Evolutionary conservation across 2,329 filamentous ascomycete genomes (phyloP).

Genomic region (Cladosporium austrohemisphaericum): DNA sequence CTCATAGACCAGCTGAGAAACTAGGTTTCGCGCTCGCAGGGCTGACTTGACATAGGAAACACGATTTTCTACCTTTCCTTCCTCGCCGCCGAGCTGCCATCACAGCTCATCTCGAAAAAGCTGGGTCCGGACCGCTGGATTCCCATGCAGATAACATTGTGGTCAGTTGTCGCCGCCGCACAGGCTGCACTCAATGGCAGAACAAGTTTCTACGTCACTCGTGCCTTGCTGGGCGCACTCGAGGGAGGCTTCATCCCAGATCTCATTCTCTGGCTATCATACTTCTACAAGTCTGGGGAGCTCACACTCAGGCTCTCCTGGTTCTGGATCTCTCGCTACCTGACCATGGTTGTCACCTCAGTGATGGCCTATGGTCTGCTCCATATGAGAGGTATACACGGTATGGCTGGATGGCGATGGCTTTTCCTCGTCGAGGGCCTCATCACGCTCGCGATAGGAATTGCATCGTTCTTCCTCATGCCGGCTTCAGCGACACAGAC

Average conservation of each 20-base stretch:
- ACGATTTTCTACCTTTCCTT: slow-evolving; percentile 28
- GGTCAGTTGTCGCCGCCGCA: slow-evolving; percentile 40
- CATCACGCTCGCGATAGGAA: slow-evolving; percentile 51
- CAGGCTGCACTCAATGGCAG: slow-evolving; percentile 26
- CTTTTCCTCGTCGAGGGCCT: slow-evolving; percentile 57
- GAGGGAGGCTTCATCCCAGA: slow-evolving; percentile 53
- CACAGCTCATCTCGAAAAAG: slow-evolving; percentile 46
- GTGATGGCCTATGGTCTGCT: slow-evolving; percentile 32
- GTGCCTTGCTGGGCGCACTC: slow-evolving; percentile 40
- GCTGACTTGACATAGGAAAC: slow-evolving; percentile 20
- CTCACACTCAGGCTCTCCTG: slow-evolving; percentile 63
- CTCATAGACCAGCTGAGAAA: too few species aligned
- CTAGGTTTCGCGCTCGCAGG: too few species aligned
- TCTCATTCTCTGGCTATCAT: slow-evolving; percentile 65
- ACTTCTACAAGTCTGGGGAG: slow-evolving; percentile 71
- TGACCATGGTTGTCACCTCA: slow-evolving; percentile 26
- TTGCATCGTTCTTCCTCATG: slow-evolving; percentile 55
- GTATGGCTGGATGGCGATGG: slow-evolving; percentile 53
- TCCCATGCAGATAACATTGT: slow-evolving; percentile 42
- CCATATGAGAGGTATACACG: slow-evolving; percentile 44
- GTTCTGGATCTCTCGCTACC: slow-evolving; percentile 55
- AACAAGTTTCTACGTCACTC: slow-evolving; percentile 36
- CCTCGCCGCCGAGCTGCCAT: slow-evolving; percentile 42
- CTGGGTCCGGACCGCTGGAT: slow-evolving; percentile 46
- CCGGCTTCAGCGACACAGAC: slow-evolving; percentile 60